A percentile compares a stretch with the other conserved stretches of the same genome.
phyloP scores from a whole-genome alignment of 2,329 filamentous ascomycete species.

The Tolypocladium nubicola region DNA sequence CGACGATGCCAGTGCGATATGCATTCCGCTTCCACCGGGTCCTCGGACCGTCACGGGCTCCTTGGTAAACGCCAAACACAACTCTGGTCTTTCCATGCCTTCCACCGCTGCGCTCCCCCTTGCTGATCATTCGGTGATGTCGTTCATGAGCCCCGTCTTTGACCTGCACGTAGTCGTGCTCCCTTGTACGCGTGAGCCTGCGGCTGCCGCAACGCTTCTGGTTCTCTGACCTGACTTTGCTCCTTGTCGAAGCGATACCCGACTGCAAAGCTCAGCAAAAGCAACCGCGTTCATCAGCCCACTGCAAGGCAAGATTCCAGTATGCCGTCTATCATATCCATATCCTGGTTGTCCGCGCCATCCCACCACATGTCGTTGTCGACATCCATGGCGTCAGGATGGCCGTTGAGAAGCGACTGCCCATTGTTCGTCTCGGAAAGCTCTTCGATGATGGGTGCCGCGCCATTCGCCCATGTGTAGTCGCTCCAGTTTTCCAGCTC shows the following conservation, averaged over 20 bases:
- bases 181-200: not conserved
- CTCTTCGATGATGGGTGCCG: constrained; percentile 17
- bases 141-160: not conserved
- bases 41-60: not conserved
- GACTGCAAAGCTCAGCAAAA: not conserved
- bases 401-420: constrained; percentile 34
- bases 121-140: not conserved
- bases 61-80: not conserved
- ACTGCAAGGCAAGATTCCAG: constrained; percentile 46
- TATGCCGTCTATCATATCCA: constrained; percentile 41
- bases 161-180: not conserved
- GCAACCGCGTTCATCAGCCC: constrained; percentile 17
- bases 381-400: constrained; percentile 47
- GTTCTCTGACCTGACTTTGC: not conserved
- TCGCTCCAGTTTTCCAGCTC: constrained; percentile 60
- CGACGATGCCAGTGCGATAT: not conserved
- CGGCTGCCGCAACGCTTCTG: not conserved
- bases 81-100: not conserved
- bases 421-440: constrained; percentile 12
- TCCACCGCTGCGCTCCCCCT: not conserved
- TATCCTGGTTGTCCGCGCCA: constrained; percentile 42
- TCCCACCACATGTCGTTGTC: constrained; percentile 53
- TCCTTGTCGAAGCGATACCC: not conserved
- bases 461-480: constrained; percentile 40
- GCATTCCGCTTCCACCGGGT: not conserved